Evolutionary conservation across 768 basidiomycete genomes (phyloP), one percentile per base, ranked within the genome.

Genomic region (Trametes gibbosa): DNA sequence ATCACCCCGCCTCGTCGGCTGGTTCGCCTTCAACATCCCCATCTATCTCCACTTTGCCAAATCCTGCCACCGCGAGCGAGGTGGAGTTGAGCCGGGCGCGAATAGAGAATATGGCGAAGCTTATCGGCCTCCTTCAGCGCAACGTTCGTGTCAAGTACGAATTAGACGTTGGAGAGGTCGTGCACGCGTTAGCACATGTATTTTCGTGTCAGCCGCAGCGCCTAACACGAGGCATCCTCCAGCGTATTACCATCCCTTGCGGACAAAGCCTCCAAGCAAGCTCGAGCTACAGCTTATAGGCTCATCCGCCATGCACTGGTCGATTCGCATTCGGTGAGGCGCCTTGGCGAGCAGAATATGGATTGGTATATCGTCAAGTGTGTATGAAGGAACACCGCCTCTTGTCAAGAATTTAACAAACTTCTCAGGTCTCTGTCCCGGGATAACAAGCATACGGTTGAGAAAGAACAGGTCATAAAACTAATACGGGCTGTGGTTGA

Each of bases 361-460:
- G 93, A 97, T 64, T 95, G 92, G 87, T 93, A 91, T 68, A 84
- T 98, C 46, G 84, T 98, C 63, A 89, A 90, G 95, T 95, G 62
- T 12, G 61, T 57, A 4, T 23, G 41, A 5, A 5, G 27, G 16
- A 13, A 50, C 79, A 67, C n/a, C 16, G 35, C 63, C 39, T 54
- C 8, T 17, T 50, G n/a, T 8, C 21, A 35, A 39, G 55, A 19
- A 25, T 9, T 32, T 25, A 34, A 19, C 46, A 12, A 50, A 48
- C n/a, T 52, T 57, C 61, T 10, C 61, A 95, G 94, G 64, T 86
- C 95, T 1, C 77, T 98, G 16, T 84, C 89, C 0, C 85, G 95
- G 13, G 95, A 98, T 69, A 86, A 85, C 69, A 90, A 92, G 66
- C 81, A 86, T 68, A 82, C 83, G 13, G 81, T 86, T 5, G 97